A percentile compares a stretch with the other conserved stretches of the same genome.
These are phyloP conservation scores for Neopestalotiopsis sp. DNA, from an alignment of 2,329 filamentous ascomycete genomes.

Conservation along the genomic window DNA sequence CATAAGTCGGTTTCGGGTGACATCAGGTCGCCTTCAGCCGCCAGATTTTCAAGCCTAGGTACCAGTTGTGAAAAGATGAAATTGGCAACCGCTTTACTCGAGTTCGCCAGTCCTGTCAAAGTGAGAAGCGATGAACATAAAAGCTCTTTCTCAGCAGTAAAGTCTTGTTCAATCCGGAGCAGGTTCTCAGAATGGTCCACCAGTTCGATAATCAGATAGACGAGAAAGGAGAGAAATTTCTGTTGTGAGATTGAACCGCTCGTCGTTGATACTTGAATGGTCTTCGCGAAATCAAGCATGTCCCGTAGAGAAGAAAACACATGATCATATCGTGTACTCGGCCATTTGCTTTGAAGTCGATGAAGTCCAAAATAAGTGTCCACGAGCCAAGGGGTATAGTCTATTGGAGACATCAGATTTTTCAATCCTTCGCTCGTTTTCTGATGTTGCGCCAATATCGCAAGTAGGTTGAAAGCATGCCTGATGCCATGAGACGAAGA, in stretches of 20 bases:
- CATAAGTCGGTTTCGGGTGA: constrained; percentile 45
- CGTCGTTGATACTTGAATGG: constrained; percentile 17
- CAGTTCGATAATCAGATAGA: constrained; percentile 48
- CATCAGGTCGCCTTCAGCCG: constrained; percentile 35
- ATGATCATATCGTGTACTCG: constrained; percentile 33
- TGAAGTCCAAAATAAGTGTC: constrained; percentile 52
- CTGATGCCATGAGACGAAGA: constrained; percentile 49
- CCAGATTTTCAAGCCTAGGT: constrained; percentile 44
- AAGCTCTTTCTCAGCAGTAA: constrained; percentile 35
- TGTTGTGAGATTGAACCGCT: constrained; percentile 29
- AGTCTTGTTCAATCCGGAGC: constrained; percentile 31
- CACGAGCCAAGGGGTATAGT: constrained; percentile 53
- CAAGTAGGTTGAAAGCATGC: constrained; percentile 50
- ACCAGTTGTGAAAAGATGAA: constrained; percentile 49
- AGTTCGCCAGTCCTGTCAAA: constrained; percentile 42
- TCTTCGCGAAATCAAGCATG: constrained; percentile 38
- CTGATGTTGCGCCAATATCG: constrained; percentile 47
- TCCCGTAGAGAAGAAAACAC: constrained; percentile 42
- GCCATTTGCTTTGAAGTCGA: constrained; percentile 44
- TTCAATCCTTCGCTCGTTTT: constrained; percentile 37
- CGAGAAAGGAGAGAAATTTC: constrained; percentile 45
- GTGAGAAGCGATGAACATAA: constrained; percentile 44
- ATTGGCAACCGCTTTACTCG: constrained; percentile 39
- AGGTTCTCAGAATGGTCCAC: constrained; percentile 38
- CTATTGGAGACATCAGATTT: constrained; percentile 37